phyloP scores from a whole-genome alignment of 345 rosid species.

The Euclidium syriacum region DNA sequence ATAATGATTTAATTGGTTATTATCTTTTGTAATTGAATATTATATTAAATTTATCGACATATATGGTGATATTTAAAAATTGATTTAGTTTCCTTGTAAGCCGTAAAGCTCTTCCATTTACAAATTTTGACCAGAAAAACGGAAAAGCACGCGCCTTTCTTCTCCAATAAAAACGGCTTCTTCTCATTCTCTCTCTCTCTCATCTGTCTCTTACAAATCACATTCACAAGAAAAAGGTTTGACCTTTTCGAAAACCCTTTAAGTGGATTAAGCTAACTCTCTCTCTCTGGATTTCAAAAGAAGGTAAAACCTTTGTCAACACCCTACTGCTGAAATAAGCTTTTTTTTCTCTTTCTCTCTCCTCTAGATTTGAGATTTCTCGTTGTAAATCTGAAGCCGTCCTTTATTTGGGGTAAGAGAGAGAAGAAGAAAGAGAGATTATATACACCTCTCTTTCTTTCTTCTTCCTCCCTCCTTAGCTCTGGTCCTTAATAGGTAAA shows the following conservation, averaged over 20 bases:
- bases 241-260: slow-evolving; percentile 23
- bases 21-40: too few relatives aligned
- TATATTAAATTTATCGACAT: too few relatives aligned
- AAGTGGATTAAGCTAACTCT: slow-evolving; percentile 26
- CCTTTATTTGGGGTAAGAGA: slow-evolving; percentile 8
- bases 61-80: too few relatives aligned
- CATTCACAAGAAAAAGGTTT: not conserved
- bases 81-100: too few relatives aligned
- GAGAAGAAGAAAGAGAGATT: not conserved
- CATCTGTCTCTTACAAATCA: not conserved
- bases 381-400: slow-evolving; percentile 16
- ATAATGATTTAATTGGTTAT: too few relatives aligned
- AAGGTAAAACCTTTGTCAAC: slow-evolving; percentile 16
- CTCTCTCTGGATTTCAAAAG: slow-evolving; percentile 3
- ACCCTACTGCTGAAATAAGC: not conserved
- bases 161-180: slow-evolving; percentile 17
- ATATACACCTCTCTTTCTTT: slow-evolving; percentile 27
- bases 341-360: slow-evolving; percentile 24
- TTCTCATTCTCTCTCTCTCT: not conserved
- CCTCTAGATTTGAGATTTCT: slow-evolving; percentile 23
- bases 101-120: not conserved
- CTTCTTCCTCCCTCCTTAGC: slow-evolving; percentile 16
- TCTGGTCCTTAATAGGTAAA: slow-evolving; percentile 26
- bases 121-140: slow-evolving; percentile 8
- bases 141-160: slow-evolving; percentile 21